Evolutionary conservation across 1,284 basidiomycete species (phyloP).

Genomic region (Termitomyces sp.): DNA sequence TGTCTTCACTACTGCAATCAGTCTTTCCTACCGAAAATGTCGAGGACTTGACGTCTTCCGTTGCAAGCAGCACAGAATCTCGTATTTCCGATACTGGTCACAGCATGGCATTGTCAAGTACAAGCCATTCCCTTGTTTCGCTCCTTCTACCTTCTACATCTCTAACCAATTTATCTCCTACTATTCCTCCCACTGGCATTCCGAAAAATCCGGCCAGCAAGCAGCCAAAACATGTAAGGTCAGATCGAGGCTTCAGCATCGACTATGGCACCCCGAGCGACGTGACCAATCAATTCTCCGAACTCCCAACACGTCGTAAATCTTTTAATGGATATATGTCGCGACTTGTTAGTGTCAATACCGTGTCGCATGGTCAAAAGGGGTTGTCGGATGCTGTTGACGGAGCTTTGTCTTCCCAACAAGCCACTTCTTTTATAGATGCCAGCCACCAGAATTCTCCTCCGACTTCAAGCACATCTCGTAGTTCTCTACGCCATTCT

Average conservation of each 20-base stretch:
- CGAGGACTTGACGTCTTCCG: conserved; percentile 4
- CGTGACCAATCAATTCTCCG: background rate
- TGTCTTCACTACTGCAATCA: conserved; percentile 26
- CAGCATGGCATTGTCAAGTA: conserved; percentile 4
- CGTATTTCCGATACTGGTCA: conserved; percentile 1
- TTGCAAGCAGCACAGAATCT: conserved; percentile 3
- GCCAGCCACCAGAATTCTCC: background rate
- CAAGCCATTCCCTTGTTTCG: conserved; percentile 5
- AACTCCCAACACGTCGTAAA: conserved; percentile 6
- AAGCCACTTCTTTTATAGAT: conserved; percentile 4
- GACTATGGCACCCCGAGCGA: conserved; percentile 1
- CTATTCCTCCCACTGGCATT: background rate
- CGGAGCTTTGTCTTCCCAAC: conserved; percentile 5
- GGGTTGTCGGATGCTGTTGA: background rate
- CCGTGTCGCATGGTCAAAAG: background rate
- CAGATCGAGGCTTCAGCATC: conserved; percentile 4
- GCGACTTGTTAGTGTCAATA: background rate
- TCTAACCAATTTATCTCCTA: background rate
- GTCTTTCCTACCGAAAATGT: conserved; percentile 11
- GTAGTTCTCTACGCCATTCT: background rate
- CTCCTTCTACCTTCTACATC: conserved; percentile 5
- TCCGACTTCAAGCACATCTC: background rate
- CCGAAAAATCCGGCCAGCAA: background rate
- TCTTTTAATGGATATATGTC: conserved; percentile 1
- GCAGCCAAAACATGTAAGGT: background rate